Conservation (phyloP, 73 alveolate species). For the Tetrahymena malaccensis region DNA sequence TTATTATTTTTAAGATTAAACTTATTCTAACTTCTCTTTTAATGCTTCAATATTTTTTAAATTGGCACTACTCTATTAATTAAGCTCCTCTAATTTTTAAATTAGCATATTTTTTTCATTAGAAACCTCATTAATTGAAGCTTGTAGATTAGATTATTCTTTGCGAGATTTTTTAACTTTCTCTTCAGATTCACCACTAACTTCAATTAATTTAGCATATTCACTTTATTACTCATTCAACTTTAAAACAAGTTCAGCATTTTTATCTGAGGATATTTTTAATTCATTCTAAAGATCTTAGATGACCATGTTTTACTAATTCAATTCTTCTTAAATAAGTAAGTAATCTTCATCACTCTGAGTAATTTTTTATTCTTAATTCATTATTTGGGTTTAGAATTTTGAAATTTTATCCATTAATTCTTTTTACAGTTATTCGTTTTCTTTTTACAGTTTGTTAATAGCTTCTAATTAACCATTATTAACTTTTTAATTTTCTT, state of each 20-base stretch:
- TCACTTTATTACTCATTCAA: not conserved
- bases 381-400: not conserved
- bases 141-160: not conserved
- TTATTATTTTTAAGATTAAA: too few relatives aligned
- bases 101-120: not conserved
- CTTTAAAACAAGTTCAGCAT: not conserved
- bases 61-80: not conserved
- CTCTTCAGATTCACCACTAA: not conserved
- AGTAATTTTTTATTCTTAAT: not conserved
- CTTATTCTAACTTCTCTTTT: too few relatives aligned
- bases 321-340: not conserved
- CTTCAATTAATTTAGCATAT: not conserved
- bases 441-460: not conserved
- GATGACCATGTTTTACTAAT: not conserved
- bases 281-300: not conserved
- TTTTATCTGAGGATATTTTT: not conserved
- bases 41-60: not conserved
- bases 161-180: not conserved
- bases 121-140: not conserved
- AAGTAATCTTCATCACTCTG: not conserved
- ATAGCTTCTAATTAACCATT: not conserved
- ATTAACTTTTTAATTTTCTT: not conserved
- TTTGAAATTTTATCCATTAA: not conserved
- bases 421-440: not conserved
- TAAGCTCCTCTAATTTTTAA: not conserved